Percentiles rank a stretch among this genome's conserved stretches.
phyloP scores from a whole-genome alignment of 164 flowering plant species.

The Chimonanthus praecox region DNA sequence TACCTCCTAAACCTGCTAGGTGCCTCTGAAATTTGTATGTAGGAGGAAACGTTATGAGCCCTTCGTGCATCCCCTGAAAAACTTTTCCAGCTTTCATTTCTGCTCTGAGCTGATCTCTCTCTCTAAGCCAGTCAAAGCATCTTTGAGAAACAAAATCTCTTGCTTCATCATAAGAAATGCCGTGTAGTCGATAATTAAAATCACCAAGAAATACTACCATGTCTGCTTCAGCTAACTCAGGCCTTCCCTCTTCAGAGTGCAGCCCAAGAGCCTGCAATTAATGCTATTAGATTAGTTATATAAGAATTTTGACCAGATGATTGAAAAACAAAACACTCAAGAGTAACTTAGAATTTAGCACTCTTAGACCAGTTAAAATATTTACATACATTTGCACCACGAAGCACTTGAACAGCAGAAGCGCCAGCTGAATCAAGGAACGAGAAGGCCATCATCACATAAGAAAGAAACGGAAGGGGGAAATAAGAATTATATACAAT shows the following conservation, averaged over 20 bases:
- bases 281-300: neutral
- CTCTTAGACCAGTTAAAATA: neutral
- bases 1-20: constrained; percentile 88
- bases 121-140: constrained; percentile 97
- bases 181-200: constrained; percentile 88
- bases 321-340: neutral
- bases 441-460: neutral
- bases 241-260: constrained; percentile 51
- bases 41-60: constrained; percentile 84
- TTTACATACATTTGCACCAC: constrained; percentile 54
- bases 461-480: constrained; percentile 4
- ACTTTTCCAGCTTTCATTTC: constrained; percentile 96
- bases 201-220: constrained; percentile 90
- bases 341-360: neutral
- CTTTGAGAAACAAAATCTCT: constrained; percentile 97
- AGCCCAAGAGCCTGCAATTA: constrained; percentile 17
- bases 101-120: constrained; percentile 90
- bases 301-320: neutral
- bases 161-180: constrained; percentile 96
- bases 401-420: constrained; percentile 48
- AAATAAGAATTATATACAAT: constrained; percentile 47
- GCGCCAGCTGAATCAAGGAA: constrained; percentile 68
- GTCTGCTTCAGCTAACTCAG: constrained; percentile 91
- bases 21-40: constrained; percentile 92
- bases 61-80: constrained; percentile 98